Percentiles rank a stretch among this genome's conserved stretches.
These are phyloP conservation scores for Collybia mongolica DNA, from an alignment of 768 basidiomycete genomes.

Conservation along the genomic window DNA sequence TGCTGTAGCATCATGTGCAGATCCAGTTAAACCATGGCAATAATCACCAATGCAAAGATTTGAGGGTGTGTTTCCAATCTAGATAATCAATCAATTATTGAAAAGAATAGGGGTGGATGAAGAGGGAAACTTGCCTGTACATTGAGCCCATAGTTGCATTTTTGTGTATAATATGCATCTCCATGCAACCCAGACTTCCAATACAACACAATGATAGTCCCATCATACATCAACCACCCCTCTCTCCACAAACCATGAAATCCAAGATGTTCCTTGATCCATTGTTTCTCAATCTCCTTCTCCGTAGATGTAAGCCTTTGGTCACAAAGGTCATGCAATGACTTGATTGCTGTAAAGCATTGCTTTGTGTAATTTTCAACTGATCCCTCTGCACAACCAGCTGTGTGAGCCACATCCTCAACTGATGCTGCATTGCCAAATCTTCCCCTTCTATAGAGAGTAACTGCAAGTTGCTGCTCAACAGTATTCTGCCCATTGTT, in stretches of 20 bases:
- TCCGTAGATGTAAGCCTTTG: conserved; percentile 1
- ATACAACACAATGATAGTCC: conserved; percentile 27
- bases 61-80: conserved; percentile 17
- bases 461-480: conserved; percentile 20
- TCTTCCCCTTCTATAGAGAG: conserved; percentile 20
- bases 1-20: conserved; percentile 20
- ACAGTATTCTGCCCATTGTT: conserved; percentile 19
- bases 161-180: conserved; percentile 32
- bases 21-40: conserved; percentile 17
- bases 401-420: conserved; percentile 18
- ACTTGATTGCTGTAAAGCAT: conserved; percentile 6
- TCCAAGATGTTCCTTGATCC: conserved; percentile 7
- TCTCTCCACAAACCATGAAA: conserved; percentile 21
- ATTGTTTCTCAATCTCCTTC: conserved; percentile 9
- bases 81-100: neutral
- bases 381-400: conserved; percentile 16
- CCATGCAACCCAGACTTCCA: conserved; percentile 28
- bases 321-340: conserved; percentile 5
- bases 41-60: conserved; percentile 21
- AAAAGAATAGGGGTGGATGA: too few relatives aligned
- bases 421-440: conserved; percentile 19
- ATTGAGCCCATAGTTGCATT: conserved; percentile 26
- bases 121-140: conserved; percentile 21
- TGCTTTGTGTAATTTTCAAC: conserved; percentile 10
- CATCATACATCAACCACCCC: conserved; percentile 29